A percentile compares a stretch with the other conserved stretches of the same genome.
phyloP scores from a whole-genome alignment of 2,329 filamentous ascomycete genomes.

The Parascedosporium putredinis region DNA sequence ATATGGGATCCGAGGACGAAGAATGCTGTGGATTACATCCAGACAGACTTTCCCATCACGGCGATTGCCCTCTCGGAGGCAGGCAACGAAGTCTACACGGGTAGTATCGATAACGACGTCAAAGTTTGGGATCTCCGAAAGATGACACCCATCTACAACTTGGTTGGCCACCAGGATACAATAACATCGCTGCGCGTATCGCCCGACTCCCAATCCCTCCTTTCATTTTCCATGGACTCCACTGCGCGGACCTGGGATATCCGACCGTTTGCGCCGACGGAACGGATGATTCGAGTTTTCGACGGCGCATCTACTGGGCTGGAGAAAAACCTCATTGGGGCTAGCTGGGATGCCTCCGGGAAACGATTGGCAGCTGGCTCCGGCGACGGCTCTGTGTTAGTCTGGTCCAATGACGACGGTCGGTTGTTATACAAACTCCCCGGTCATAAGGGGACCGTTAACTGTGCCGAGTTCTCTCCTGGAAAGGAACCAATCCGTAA shows the following conservation, averaged over 20 bases:
- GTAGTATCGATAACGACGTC: conserved; percentile 94
- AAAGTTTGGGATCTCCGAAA: conserved; percentile 95
- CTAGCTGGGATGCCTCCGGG: conserved; percentile 80
- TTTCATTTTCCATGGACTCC: conserved; percentile 90
- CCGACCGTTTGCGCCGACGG: conserved; percentile 80
- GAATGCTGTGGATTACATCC: conserved; percentile 74
- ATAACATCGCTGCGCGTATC: conserved; percentile 86
- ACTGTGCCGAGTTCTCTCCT: conserved; percentile 85
- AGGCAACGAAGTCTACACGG: conserved; percentile 89
- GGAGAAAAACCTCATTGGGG: conserved; percentile 84
- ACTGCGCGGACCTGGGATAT: conserved; percentile 96
- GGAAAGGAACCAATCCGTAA: conserved; percentile 77
- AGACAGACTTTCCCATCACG: conserved; percentile 87
- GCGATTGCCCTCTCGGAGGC: conserved; percentile 86
- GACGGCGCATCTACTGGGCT: conserved; percentile 81
- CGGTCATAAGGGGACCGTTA: conserved; percentile 89
- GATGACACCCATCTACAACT: conserved; percentile 75
- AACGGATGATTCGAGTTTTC: conserved; percentile 76
- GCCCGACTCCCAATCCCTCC: conserved; percentile 78
- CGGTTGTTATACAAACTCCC: conserved; percentile 92
- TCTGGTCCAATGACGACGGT: conserved; percentile 83
- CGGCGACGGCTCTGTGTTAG: conserved; percentile 79
- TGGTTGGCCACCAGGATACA: conserved; percentile 85
- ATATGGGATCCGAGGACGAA: conserved; percentile 95
- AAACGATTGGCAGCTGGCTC: conserved; percentile 82